Evolutionary conservation across 768 basidiomycete genomes (phyloP).

Genomic region (Lactifluus volemus): DNA sequence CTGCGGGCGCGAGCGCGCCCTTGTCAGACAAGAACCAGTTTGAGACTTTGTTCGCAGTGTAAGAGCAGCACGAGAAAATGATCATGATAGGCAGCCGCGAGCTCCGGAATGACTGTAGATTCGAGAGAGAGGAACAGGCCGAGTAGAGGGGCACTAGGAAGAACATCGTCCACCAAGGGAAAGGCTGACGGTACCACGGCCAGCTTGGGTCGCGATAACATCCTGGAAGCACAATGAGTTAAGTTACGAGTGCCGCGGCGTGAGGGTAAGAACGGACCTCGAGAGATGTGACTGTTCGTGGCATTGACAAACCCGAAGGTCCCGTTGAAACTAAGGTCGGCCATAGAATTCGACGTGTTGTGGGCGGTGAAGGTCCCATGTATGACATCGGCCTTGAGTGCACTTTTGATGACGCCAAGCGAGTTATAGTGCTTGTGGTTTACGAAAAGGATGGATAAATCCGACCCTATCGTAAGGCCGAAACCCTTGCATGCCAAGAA

Average conservation of each 20-base stretch:
- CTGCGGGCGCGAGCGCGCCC: conserved; percentile 67
- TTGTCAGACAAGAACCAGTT: conserved; percentile 53
- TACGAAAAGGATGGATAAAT: conserved; percentile 59
- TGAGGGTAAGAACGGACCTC: conserved; percentile 20
- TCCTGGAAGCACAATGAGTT: conserved; percentile 31
- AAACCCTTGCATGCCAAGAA: conserved; percentile 46
- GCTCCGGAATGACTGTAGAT: conserved; percentile 64
- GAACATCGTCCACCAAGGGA: conserved; percentile 78
- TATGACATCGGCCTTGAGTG: conserved; percentile 24
- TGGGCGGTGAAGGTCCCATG: conserved; percentile 49
- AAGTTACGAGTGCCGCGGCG: not conserved
- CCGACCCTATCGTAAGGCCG: conserved; percentile 76
- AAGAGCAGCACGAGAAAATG: conserved; percentile 64
- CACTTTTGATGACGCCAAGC: conserved; percentile 26
- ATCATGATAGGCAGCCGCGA: conserved; percentile 74
- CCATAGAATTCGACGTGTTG: conserved; percentile 21
- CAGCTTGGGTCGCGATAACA: conserved; percentile 67
- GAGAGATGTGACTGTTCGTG: conserved; percentile 24
- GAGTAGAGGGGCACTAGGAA: conserved; percentile 71
- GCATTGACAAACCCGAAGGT: conserved; percentile 26
- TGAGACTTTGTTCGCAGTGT: conserved; percentile 58
- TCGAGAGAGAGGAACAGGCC: conserved; percentile 63
- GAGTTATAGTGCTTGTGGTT: conserved; percentile 45
- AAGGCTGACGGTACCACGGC: conserved; percentile 69
- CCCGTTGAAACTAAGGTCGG: conserved; percentile 22